Evolutionary conservation across 192 early-diverging fungal genomes (phyloP).

Genomic region (Coemansia reversa): DNA sequence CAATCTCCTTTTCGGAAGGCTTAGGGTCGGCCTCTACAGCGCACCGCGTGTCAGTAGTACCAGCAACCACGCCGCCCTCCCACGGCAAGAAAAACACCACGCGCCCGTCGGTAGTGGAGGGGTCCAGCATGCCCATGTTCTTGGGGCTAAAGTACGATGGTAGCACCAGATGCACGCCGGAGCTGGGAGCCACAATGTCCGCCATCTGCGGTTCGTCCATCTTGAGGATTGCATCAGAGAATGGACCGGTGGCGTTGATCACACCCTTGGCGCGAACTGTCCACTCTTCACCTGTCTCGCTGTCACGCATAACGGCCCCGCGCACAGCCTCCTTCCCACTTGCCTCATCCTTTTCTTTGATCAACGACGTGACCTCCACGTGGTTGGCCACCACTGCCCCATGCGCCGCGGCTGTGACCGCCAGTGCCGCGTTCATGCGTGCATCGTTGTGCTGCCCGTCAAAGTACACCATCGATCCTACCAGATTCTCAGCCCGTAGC

Average conservation of each 20-base stretch:
- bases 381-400: slow-evolving; percentile 94
- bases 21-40: slow-evolving; percentile 79
- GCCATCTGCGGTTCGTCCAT: slow-evolving; percentile 75
- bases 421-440: slow-evolving; percentile 93
- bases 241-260: slow-evolving; percentile 84
- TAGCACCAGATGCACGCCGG: slow-evolving; percentile 92
- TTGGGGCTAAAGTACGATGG: slow-evolving; percentile 93
- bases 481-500: slow-evolving; percentile 82
- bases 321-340: slow-evolving; percentile 62
- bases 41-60: slow-evolving; percentile 93
- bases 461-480: slow-evolving; percentile 95
- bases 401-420: slow-evolving; percentile 83
- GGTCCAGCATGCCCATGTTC: slow-evolving; percentile 95
- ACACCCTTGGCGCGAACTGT: slow-evolving; percentile 86
- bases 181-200: slow-evolving; percentile 90
- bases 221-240: slow-evolving; percentile 83
- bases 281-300: slow-evolving; percentile 83
- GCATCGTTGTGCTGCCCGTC: slow-evolving; percentile 98
- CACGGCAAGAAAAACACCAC: slow-evolving; percentile 98
- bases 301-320: slow-evolving; percentile 82
- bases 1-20: slow-evolving; percentile 90
- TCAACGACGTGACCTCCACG: slow-evolving; percentile 78
- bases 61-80: slow-evolving; percentile 94
- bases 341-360: slow-evolving; percentile 59
- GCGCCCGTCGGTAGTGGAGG: slow-evolving; percentile 88